Base-by-base conservation (phyloP, 345 rosid genomes). In the Microcos paniculata region DNA sequence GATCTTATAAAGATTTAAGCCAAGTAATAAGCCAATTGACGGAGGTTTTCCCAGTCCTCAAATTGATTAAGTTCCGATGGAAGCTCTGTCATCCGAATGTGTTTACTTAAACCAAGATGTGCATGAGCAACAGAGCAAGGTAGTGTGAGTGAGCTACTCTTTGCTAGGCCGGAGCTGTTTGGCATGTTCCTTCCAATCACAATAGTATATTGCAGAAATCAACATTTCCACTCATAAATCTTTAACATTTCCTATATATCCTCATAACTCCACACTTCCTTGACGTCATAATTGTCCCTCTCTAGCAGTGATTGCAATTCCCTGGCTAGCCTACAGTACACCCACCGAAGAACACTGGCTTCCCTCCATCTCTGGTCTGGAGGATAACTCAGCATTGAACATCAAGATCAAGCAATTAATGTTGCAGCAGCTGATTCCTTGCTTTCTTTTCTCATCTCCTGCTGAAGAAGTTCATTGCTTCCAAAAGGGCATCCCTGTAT, bases 201-300 rank as follows among this genome's bases (percentile, higher is more conserved):
- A 78, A 5, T 57, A 16, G 23, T 42, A 56, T 1, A 82, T 77
- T 12, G 77, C 79, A 14, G 62, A 65, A 0, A 4, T 23, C 53
- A 82, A 48, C 64, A 82, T 78, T 43, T 66, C 82, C 48, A 71
- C 13, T 82, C 80, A 81, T 7, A 78, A n/a, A 46, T 51, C 1
- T 48, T 59, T 18, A 78, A 61, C 57, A 74, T 68, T 28, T 77
- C 72, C 84, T 81, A 77, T 33, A 61, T 62, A 24, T 31, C 45
- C 6, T 70, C 53, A 3, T 23, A 46, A 8, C 62, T 8, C 73
- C 55, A 49, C 2, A 35, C 6, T 35, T 4, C 40, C 40, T 35
- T 7, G 6, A 7, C 4, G 4, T 35, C 71, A 28, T 3, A 18
- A 7, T 12, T 43, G 13, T 35, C n/a, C n/a, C n/a, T 35, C 6